Evolutionary conservation across 768 basidiomycete species (phyloP).

Genomic region (Suillus cothurnatus): DNA sequence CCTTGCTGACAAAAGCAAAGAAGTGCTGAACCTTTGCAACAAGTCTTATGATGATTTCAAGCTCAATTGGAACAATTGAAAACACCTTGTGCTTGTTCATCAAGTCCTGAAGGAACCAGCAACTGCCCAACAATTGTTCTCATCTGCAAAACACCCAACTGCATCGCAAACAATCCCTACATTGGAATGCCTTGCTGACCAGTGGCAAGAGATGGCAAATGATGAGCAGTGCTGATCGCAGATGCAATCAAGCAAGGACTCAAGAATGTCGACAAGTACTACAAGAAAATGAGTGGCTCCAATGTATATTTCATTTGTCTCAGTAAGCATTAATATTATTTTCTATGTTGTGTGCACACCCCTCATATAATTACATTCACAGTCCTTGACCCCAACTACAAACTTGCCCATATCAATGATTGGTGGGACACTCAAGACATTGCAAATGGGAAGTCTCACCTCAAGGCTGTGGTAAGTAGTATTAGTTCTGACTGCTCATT

Average conservation of each 20-base stretch:
- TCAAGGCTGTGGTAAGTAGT: background rate
- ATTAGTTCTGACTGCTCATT: too few relatives aligned
- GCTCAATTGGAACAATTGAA: background rate
- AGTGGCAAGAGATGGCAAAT: background rate
- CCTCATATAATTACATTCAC: background rate
- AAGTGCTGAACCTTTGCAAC: background rate
- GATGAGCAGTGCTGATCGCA: rapidly evolving
- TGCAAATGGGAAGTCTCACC: background rate
- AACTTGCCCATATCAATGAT: background rate
- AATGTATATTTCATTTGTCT: background rate
- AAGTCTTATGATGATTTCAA: background rate
- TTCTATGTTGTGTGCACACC: background rate
- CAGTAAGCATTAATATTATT: background rate
- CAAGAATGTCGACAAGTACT: background rate
- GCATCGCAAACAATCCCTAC: background rate
- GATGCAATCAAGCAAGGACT: background rate
- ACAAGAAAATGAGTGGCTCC: background rate
- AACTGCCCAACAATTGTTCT: background rate
- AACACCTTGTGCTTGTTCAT: background rate
- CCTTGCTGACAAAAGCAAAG: background rate
- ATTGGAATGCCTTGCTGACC: background rate
- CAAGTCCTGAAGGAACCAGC: background rate
- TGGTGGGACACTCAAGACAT: background rate
- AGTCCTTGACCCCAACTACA: background rate
- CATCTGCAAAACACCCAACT: background rate